Evolutionary conservation across 2,329 filamentous ascomycete species (phyloP), one percentile per base, ranked within the genome.

Genomic region (Amesomyces nigricolor): DNA sequence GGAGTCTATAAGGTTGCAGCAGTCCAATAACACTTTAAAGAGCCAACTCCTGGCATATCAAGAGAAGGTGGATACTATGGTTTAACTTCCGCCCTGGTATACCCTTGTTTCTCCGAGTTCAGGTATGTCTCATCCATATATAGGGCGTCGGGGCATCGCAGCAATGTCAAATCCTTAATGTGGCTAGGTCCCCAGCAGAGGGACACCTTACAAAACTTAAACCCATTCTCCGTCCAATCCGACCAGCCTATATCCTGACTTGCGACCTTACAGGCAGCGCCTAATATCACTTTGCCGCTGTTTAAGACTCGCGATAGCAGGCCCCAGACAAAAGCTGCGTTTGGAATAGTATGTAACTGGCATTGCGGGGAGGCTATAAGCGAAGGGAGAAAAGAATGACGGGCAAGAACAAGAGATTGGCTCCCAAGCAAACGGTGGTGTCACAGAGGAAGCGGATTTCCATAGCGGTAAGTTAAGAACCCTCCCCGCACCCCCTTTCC

Each of bases 381-480:
- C 2, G n/a, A 16, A 35, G 19, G 16, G 45, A 29, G n/a, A 7
- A 47, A 37, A 14, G 39, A 40, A 47, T 47, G 13, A 49, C 17
- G 38, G 10, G 8, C 30, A 32, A 51, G 37, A 32, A 26, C 10
- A 38, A 47, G 13, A 35, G n/a, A 54, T 60, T 47, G 16, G 14
- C 44, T 37, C 47, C 42, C 63, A 58, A 58, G 58, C 60, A 59
- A 55, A 72, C 64, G 59, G 77, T 77, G 75, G 73, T 75, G 56
- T 72, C 70, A 64, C 72, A 73, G 57, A 72, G 80, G 47, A 83
- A 83, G 71, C 73, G 80, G 39, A 82, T 83, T 62, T 75, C 80
- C 26, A 78, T 83, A 58, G 80, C 80, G 56, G 80, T 83, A 72
- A 72, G 80, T 22, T 22, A 22, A 22, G 22, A 22, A 22, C 22